Conservation (phyloP, 2,329 filamentous ascomycete genomes). For the Gaeumannomyces sp. region DNA sequence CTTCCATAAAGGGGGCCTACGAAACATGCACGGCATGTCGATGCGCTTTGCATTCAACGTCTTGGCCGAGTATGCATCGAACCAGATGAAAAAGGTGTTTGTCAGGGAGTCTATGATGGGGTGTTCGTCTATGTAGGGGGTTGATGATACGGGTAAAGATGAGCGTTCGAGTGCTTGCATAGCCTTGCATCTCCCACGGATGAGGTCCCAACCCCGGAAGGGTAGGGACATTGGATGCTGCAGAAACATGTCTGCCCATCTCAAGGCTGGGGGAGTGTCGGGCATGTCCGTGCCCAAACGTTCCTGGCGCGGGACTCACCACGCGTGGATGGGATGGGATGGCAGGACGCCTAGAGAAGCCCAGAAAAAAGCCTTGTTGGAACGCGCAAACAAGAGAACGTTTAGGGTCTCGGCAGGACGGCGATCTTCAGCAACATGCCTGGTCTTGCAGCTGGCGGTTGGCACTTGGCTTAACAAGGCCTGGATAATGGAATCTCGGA, state of each 20-base stretch:
- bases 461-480: neutral
- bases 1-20: too few species aligned
- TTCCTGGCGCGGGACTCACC: neutral
- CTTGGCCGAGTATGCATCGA: too few species aligned
- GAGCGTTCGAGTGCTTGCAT: neutral
- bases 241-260: neutral
- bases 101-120: too few species aligned
- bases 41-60: too few species aligned
- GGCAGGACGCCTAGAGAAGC: neutral
- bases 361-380: neutral
- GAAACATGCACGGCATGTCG: too few species aligned
- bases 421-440: neutral
- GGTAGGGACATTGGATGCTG: neutral
- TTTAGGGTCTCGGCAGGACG: neutral
- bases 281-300: neutral
- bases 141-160: neutral
- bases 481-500: neutral
- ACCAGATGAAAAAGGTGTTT: too few species aligned
- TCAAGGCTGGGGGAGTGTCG: neutral
- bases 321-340: neutral
- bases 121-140: too few species aligned
- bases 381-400: neutral
- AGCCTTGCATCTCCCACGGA: neutral
- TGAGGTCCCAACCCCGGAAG: neutral
- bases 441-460: neutral